These are phyloP conservation scores for Anisodus acutangulus DNA, from an alignment of 257 asterid genomes.

Conservation along the genomic window DNA sequence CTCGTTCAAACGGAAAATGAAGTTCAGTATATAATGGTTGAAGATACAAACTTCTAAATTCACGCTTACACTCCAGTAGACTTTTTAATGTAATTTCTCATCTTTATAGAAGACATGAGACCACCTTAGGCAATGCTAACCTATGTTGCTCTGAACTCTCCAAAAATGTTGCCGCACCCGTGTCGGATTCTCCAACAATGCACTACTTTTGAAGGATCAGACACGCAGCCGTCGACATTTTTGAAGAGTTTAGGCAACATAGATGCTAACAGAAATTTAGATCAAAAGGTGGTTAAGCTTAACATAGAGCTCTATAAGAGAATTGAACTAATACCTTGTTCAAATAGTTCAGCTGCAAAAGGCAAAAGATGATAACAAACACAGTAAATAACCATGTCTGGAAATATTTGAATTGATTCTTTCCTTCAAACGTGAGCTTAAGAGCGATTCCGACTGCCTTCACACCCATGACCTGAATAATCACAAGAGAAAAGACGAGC, in stretches of 20 bases:
- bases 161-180: background rate
- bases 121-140: background rate
- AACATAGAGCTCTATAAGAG: background rate
- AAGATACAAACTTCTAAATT: background rate
- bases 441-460: conserved; percentile 78
- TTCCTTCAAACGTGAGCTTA: conserved; percentile 60
- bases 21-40: background rate
- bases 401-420: conserved; percentile 67
- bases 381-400: conserved; percentile 71
- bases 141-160: background rate
- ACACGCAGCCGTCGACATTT: background rate
- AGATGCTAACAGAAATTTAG: background rate
- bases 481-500: conserved; percentile 4
- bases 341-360: conserved; percentile 66
- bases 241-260: background rate
- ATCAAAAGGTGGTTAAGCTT: too few species aligned
- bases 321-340: conserved; percentile 55
- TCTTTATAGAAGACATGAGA: background rate
- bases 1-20: background rate
- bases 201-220: background rate
- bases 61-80: background rate
- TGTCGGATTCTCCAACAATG: too few species aligned
- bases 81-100: background rate
- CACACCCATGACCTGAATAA: conserved; percentile 67
- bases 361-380: conserved; percentile 51